A percentile compares a stretch with the other conserved stretches of the same genome.
Conservation (phyloP, 2,329 filamentous ascomycete genomes). For the Talaromyces sp. region DNA sequence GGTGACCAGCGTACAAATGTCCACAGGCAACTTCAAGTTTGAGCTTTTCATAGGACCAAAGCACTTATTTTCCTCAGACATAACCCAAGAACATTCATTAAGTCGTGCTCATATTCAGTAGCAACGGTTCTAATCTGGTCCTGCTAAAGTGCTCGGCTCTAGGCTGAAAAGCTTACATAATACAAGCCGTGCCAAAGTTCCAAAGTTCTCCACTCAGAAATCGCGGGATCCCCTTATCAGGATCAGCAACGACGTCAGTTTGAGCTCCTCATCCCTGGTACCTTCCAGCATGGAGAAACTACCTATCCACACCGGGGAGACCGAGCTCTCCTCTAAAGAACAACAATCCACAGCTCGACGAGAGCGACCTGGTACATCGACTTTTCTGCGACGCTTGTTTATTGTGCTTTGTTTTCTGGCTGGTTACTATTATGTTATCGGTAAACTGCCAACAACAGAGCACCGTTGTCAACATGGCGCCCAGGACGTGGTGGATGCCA, state of each 20-base stretch:
- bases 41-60: no score
- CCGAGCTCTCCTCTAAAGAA: neutral
- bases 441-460: neutral
- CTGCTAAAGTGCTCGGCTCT: no score
- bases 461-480: no score
- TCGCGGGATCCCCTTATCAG: slow-evolving; percentile 1
- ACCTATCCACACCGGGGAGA: slow-evolving; percentile 21
- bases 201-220: neutral
- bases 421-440: slow-evolving; percentile 13
- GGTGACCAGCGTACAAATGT: no score
- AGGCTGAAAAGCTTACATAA: neutral
- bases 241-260: slow-evolving; percentile 5
- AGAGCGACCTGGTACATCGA: neutral
- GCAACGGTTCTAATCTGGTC: no score
- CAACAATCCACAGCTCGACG: neutral
- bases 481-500: no score
- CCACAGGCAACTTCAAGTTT: no score
- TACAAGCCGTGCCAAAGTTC: neutral
- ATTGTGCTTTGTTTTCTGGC: slow-evolving; percentile 15
- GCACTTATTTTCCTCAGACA: no score
- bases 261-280: neutral
- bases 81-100: no score
- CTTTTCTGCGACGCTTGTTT: slow-evolving; percentile 8
- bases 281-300: slow-evolving; percentile 23
- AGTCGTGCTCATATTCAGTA: no score